Evolutionary conservation across 164 flowering plant genomes (phyloP).

Genomic region (Annona squamosa): DNA sequence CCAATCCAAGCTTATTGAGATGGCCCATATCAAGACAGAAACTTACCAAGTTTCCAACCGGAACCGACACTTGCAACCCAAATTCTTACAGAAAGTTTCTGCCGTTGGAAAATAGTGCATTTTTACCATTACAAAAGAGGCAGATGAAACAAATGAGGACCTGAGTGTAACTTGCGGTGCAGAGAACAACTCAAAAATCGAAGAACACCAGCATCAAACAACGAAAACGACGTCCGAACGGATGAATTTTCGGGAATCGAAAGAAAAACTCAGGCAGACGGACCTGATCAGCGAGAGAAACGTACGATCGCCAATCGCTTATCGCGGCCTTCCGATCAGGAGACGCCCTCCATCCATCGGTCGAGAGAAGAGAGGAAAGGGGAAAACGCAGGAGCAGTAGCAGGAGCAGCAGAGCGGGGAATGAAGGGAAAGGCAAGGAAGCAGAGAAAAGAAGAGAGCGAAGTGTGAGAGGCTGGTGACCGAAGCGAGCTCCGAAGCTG

Average conservation of each 20-base stretch:
- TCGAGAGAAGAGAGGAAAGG: background rate
- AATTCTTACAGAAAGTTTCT: background rate
- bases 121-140: background rate
- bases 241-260: background rate
- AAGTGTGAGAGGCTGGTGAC: background rate
- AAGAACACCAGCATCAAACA: background rate
- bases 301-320: background rate
- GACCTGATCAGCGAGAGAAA: background rate
- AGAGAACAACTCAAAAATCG: background rate
- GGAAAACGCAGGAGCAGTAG: background rate
- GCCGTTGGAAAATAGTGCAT: background rate
- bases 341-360: background rate
- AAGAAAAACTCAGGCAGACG: background rate
- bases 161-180: background rate
- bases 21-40: background rate
- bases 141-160: background rate
- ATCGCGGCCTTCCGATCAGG: background rate
- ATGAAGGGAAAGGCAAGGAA: background rate
- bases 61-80: background rate
- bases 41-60: background rate
- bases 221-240: background rate
- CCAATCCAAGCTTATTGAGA: background rate
- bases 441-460: background rate
- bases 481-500: constrained; percentile 4
- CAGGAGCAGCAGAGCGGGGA: background rate